Evolutionary conservation across 75 land plant species (phyloP).

Genomic region (Picea sitchensis): DNA sequence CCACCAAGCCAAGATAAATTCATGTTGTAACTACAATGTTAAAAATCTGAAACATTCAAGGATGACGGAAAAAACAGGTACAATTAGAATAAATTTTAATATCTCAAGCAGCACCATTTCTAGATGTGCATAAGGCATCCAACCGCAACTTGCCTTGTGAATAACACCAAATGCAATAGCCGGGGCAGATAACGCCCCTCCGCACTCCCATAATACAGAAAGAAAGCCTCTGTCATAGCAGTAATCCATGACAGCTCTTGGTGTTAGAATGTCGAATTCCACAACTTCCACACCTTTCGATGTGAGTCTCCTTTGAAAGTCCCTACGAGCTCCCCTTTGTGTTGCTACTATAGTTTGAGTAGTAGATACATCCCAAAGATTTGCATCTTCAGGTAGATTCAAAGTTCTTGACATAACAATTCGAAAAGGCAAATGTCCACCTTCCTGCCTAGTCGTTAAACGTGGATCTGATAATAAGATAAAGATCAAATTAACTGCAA

Average conservation of each 20-base stretch:
- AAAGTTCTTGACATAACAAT: slow-evolving; percentile 90
- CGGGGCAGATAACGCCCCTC: slow-evolving; percentile 85
- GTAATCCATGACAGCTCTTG: slow-evolving; percentile 90
- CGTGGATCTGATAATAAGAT: slow-evolving; percentile 66
- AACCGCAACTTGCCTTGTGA: slow-evolving; percentile 66
- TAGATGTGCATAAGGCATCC: background rate
- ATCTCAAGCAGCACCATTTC: background rate
- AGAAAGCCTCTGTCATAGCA: slow-evolving; percentile 91
- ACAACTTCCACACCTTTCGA: slow-evolving; percentile 93
- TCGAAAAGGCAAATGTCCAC: slow-evolving; percentile 78
- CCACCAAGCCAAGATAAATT: background rate
- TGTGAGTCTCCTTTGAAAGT: slow-evolving; percentile 71
- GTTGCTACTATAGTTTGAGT: slow-evolving; percentile 89
- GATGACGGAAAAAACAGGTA: background rate
- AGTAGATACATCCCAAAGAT: slow-evolving; percentile 78
- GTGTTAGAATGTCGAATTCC: slow-evolving; percentile 91
- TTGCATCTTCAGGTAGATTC: slow-evolving; percentile 79
- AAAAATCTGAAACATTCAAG: background rate
- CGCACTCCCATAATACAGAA: slow-evolving; percentile 96
- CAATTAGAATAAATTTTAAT: slow-evolving; percentile 1
- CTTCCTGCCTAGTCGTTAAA: slow-evolving; percentile 95
- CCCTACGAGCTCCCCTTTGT: slow-evolving; percentile 85
- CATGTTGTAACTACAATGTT: background rate
- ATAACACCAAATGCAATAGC: slow-evolving; percentile 86
- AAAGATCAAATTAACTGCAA: slow-evolving; percentile 5